These are phyloP conservation scores for Sporothrix humicola DNA, from an alignment of 2,329 filamentous ascomycete species.

Conservation along the genomic window DNA sequence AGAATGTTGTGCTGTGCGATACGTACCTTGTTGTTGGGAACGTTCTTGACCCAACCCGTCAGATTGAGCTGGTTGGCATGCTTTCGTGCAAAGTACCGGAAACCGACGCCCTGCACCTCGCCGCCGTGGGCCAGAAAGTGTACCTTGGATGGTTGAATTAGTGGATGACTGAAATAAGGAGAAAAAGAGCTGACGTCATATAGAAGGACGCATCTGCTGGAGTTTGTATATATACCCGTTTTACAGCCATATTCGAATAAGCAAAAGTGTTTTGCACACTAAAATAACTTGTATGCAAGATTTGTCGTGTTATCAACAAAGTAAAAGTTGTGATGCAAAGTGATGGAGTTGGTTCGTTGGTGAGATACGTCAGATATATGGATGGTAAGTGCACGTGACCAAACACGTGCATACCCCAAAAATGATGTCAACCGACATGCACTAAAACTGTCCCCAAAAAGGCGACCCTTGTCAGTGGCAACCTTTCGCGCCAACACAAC, in stretches of 20 bases:
- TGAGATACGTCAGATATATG: not conserved
- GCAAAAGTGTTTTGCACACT: too few relatives aligned
- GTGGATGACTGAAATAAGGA: not conserved
- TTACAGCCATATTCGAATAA: slow-evolving; percentile 32
- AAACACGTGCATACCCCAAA: not conserved
- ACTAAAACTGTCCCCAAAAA: not conserved
- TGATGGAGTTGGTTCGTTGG: not conserved
- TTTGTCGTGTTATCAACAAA: too few relatives aligned
- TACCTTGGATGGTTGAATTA: slow-evolving; percentile 49
- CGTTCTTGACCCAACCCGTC: slow-evolving; percentile 69
- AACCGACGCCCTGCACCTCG: slow-evolving; percentile 69
- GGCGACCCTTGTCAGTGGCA: slow-evolving; percentile 6
- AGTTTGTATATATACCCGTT: slow-evolving; percentile 36
- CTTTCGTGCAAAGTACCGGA: slow-evolving; percentile 63
- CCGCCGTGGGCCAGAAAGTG: slow-evolving; percentile 70
- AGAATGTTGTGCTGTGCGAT: not conserved
- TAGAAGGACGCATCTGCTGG: not conserved
- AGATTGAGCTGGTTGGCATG: slow-evolving; percentile 57
- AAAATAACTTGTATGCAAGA: too few relatives aligned
- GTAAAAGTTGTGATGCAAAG: too few relatives aligned
- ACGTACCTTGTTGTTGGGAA: slow-evolving; percentile 59
- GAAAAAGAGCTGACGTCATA: not conserved
- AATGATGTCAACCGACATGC: slow-evolving; percentile 22
- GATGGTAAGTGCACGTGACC: not conserved
- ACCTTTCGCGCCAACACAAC: slow-evolving; percentile 1